These are phyloP conservation scores for Thelephora ganbajun DNA, from an alignment of 768 basidiomycete genomes.

Conservation along the genomic window DNA sequence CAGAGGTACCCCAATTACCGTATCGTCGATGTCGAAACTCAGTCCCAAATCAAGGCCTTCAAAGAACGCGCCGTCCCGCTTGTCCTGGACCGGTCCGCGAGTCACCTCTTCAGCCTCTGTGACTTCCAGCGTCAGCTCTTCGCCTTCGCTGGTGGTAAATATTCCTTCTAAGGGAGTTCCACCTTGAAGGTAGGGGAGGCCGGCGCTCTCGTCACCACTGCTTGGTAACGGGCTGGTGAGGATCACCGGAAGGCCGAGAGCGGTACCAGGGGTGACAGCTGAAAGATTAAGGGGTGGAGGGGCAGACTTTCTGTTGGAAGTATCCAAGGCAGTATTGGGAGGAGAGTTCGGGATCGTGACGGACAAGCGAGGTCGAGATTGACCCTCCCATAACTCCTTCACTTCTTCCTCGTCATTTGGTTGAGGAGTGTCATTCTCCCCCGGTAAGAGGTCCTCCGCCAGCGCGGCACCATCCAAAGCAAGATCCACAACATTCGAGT, in stretches of 20 bases:
- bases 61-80: slow-evolving; percentile 30
- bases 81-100: slow-evolving; percentile 26
- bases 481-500: slow-evolving; percentile 38
- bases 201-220: slow-evolving; percentile 20
- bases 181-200: slow-evolving; percentile 34
- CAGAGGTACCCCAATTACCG: slow-evolving; percentile 19
- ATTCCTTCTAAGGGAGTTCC: slow-evolving; percentile 11
- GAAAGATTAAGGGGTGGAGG: slow-evolving; percentile 37
- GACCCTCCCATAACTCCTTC: slow-evolving; percentile 12
- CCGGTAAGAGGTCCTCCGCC: slow-evolving; percentile 9
- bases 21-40: slow-evolving; percentile 26
- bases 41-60: slow-evolving; percentile 32
- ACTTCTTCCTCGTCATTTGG: slow-evolving; percentile 26
- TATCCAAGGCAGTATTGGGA: slow-evolving; percentile 12
- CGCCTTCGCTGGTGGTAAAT: slow-evolving; percentile 6
- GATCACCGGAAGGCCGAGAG: slow-evolving; percentile 19
- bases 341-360: slow-evolving; percentile 27
- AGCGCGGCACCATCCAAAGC: slow-evolving; percentile 33
- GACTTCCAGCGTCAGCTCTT: not conserved
- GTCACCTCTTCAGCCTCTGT: slow-evolving; percentile 10
- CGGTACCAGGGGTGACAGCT: slow-evolving; percentile 15
- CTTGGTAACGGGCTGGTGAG: slow-evolving; percentile 22
- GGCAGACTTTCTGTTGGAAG: slow-evolving; percentile 25
- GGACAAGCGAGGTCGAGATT: slow-evolving; percentile 16
- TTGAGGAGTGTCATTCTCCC: slow-evolving; percentile 18